Percentiles rank a stretch among this genome's conserved stretches.
These are phyloP conservation scores for Thinopyrum elongatum DNA, from an alignment of 176 grass and related monocot genomes.

Conservation along the genomic window DNA sequence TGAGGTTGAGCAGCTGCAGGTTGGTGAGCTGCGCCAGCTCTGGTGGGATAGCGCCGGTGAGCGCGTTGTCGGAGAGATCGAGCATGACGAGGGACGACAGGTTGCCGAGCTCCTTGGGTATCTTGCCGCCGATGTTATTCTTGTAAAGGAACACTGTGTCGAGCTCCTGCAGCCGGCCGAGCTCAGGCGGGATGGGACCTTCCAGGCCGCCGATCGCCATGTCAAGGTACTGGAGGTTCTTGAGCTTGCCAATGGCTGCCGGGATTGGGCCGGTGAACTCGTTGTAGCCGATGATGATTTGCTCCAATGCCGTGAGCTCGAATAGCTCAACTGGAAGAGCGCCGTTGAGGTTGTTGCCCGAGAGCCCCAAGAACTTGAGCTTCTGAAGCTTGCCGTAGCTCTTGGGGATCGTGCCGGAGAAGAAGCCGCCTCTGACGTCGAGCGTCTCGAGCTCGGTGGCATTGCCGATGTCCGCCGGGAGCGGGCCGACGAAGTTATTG, in stretches of 20 bases:
- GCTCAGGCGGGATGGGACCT: slow-evolving; percentile 63
- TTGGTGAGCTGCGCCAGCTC: slow-evolving; percentile 63
- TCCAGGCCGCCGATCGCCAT: slow-evolving; percentile 75
- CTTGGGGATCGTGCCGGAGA: slow-evolving; percentile 66
- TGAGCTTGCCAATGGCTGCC: slow-evolving; percentile 65
- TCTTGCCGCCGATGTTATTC: slow-evolving; percentile 70
- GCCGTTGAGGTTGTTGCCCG: slow-evolving; percentile 90
- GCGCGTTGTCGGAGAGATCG: slow-evolving; percentile 80
- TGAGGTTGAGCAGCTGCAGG: slow-evolving; percentile 89
- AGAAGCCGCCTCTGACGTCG: slow-evolving; percentile 86
- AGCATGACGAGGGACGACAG: slow-evolving; percentile 69
- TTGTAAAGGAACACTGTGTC: slow-evolving; percentile 81
- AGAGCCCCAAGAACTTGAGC: slow-evolving; percentile 87
- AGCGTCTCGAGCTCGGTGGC: slow-evolving; percentile 57
- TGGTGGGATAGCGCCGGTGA: slow-evolving; percentile 70
- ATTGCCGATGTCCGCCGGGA: slow-evolving; percentile 66
- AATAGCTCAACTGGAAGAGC: slow-evolving; percentile 65
- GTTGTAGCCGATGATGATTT: slow-evolving; percentile 92
- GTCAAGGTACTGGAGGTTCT: slow-evolving; percentile 82
- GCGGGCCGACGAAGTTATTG: slow-evolving; percentile 83
- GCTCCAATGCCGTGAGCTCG: slow-evolving; percentile 70
- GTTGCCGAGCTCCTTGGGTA: slow-evolving; percentile 80
- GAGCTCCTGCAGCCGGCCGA: slow-evolving; percentile 58
- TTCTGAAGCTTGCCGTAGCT: slow-evolving; percentile 64
- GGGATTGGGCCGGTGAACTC: slow-evolving; percentile 80